Percentiles rank a stretch among this genome's conserved stretches.
Conservation (phyloP, 805 yeast species). For the Cyberlindnera mrakii region DNA sequence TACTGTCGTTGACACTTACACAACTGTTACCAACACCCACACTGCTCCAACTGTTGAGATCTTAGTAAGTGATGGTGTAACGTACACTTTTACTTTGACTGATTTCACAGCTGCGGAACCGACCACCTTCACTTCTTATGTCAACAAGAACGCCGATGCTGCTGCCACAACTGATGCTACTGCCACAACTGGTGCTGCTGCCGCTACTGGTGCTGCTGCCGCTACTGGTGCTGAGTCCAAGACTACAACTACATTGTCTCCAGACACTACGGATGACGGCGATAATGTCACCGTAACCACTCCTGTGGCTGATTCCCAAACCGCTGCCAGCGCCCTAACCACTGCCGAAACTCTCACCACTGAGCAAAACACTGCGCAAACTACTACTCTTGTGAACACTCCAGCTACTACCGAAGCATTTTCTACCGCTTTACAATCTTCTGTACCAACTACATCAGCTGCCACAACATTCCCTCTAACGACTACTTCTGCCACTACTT, state of each 20-base stretch:
- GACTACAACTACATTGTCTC: conserved; percentile 14
- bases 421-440: conserved; percentile 11
- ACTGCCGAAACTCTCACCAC: conserved; percentile 8
- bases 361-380: conserved; percentile 3
- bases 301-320: conserved; percentile 3
- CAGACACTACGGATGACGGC: conserved; percentile 7
- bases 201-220: conserved; percentile 3
- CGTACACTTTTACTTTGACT: conserved; percentile 33
- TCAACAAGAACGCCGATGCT: conserved; percentile 9
- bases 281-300: conserved; percentile 7
- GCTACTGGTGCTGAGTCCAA: conserved; percentile 9
- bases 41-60: conserved; percentile 37
- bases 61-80: conserved; percentile 30
- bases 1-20: conserved; percentile 36
- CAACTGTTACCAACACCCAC: conserved; percentile 32
- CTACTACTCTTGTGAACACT: conserved; percentile 10
- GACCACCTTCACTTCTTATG: conserved; percentile 28
- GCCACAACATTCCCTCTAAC: conserved; percentile 15
- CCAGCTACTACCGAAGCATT: conserved; percentile 15
- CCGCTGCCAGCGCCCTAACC: conserved; percentile 3
- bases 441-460: conserved; percentile 17
- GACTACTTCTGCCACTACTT: conserved; percentile 13
- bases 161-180: conserved; percentile 17
- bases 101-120: conserved; percentile 31
- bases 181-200: no score